Evolutionary conservation across 2,329 filamentous ascomycete genomes (phyloP), one percentile per base, ranked within the genome.

Genomic region (Aspergillus bombycis): DNA sequence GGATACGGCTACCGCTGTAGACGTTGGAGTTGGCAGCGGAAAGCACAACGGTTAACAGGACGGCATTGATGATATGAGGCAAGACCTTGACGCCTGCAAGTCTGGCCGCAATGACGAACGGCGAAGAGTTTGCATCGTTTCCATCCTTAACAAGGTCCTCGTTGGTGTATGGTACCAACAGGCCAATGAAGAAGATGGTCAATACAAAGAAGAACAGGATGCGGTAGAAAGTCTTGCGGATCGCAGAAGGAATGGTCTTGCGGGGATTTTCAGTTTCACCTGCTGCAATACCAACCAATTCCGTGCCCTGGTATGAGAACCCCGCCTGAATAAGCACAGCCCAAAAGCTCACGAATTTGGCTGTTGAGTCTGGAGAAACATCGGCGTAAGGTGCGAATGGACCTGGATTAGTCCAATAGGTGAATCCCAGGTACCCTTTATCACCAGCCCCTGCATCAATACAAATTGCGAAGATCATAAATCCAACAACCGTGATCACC

Each of bases 281-380:
- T 5, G 91, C 91, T n/a, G 89, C 90, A 55, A 94, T 87, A 65
- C 88, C 91, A 10, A 93, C 90, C 19, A 93, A 84, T 78, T 94
- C 91, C 2, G 90, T 87, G 48, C 91, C 91, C 75, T 77, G 74
- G 57, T 79, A 81, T 7, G 78, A 75, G 62, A 80, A 81, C 6
- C 73, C 76, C 5, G 79, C 78, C 57, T 78, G 73, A 56, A 78
- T 76, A 62, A 86, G 83, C 62, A 82, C 82, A 21, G 76, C 76
- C 77, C 79, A 89, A 68, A 87, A 87, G 10, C 85, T 86, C 9
- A 91, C 81, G 71, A 92, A 92, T 54, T 84, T 82, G 28, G 89
- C 89, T 10, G 64, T 67, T 21, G 68, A 70, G 52, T 70, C 67
- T 19, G 68, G 66, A 16, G 61, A 57, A n/a, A 70, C 54, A n/a